A percentile compares a stretch with the other conserved stretches of the same genome.
Conservation (phyloP, 805 yeast genomes). For the Candida railenensis region DNA sequence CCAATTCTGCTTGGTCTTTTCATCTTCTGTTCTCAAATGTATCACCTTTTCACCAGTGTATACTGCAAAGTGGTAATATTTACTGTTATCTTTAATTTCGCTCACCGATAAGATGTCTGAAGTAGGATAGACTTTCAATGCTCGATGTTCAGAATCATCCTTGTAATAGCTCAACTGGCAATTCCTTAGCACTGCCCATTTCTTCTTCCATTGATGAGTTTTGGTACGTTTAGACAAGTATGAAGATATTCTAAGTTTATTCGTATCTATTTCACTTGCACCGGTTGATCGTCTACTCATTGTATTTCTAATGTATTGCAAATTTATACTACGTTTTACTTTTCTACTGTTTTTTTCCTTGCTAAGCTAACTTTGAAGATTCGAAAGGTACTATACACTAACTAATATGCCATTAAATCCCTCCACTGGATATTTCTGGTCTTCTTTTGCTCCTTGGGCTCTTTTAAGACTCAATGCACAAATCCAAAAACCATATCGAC, state of each 20-base stretch:
- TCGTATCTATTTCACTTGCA: slow-evolving; percentile 5
- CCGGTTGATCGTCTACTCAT: background rate
- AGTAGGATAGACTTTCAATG: slow-evolving; percentile 29
- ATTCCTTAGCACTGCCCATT: slow-evolving; percentile 40
- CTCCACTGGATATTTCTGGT: too few relatives aligned
- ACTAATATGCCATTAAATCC: too few relatives aligned
- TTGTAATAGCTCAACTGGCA: slow-evolving; percentile 40
- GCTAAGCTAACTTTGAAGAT: too few relatives aligned
- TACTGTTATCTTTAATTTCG: slow-evolving; percentile 14
- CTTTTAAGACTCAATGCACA: too few relatives aligned
- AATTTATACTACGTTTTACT: too few relatives aligned
- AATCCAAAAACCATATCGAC: background rate
- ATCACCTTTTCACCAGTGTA: slow-evolving; percentile 22
- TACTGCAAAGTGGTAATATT: slow-evolving; percentile 16
- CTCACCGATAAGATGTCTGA: slow-evolving; percentile 18
- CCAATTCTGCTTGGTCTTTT: slow-evolving; percentile 15
- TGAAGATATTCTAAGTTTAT: slow-evolving; percentile 20
- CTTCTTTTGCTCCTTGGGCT: too few relatives aligned
- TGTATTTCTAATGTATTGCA: background rate
- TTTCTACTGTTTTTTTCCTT: too few relatives aligned
- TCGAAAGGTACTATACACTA: too few relatives aligned
- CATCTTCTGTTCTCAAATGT: slow-evolving; percentile 16
- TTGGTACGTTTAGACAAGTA: slow-evolving; percentile 31
- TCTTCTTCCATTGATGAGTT: slow-evolving; percentile 37
- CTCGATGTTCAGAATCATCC: slow-evolving; percentile 36